Conservation (phyloP, 768 basidiomycete species). For the Strobilomyces echinocephalus region DNA sequence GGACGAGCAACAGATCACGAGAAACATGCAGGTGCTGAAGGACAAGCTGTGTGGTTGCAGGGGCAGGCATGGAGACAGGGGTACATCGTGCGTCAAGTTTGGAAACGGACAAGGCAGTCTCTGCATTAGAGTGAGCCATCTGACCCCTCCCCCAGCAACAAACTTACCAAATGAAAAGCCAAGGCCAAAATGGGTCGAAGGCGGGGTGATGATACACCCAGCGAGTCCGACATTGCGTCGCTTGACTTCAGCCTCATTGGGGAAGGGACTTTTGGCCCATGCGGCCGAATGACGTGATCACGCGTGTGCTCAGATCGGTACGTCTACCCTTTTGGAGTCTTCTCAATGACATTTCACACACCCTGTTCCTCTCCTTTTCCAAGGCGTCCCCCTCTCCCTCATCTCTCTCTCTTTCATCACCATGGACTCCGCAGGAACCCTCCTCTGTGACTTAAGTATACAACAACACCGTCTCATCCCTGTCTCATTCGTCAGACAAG, state of each 20-base stretch:
- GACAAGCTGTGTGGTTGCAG: constrained; percentile 74
- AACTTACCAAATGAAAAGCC: constrained; percentile 58
- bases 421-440: too few relatives aligned
- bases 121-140: constrained; percentile 64
- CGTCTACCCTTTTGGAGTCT: too few relatives aligned
- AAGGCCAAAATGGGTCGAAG: constrained; percentile 78
- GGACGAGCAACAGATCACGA: constrained; percentile 87
- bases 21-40: constrained; percentile 89
- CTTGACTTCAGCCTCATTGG: constrained; percentile 83
- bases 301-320: constrained; percentile 51
- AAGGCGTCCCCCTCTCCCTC: too few relatives aligned
- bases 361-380: too few relatives aligned
- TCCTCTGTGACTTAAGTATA: too few relatives aligned
- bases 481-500: too few relatives aligned
- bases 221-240: constrained; percentile 86
- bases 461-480: too few relatives aligned
- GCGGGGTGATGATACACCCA: constrained; percentile 83
- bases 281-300: constrained; percentile 51
- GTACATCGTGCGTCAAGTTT: too few relatives aligned
- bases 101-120: constrained; percentile 60
- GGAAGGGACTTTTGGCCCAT: constrained; percentile 70
- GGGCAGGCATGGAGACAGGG: constrained; percentile 51
- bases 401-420: too few relatives aligned
- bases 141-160: constrained; percentile 45
- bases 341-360: too few relatives aligned